Base-by-base conservation (phyloP, 768 basidiomycete genomes). In the Termitomyces sp. region DNA sequence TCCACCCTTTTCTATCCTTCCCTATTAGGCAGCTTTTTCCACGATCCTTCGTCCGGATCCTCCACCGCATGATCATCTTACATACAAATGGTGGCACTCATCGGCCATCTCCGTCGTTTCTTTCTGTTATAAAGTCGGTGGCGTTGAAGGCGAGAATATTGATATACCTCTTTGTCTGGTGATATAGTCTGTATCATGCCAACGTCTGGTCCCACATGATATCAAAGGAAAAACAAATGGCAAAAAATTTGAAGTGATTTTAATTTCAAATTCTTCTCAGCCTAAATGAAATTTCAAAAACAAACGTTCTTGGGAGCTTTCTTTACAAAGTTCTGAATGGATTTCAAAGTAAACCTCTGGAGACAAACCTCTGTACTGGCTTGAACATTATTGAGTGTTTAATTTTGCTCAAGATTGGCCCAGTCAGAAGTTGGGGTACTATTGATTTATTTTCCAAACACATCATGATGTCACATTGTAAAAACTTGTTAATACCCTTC, bases 1-100 rank as follows among this genome's bases (percentile, higher is more conserved):
- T 72, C 70, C 36, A 64, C 65, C 65, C 71, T 73, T 72, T 72
- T 72, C 68, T 68, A 73, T 58, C 54, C 51, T 61, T 62, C 60
- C 60, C 36, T 60, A 59, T 69, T 54, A 50, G 60, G 62, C 48
- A 56, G 39, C 48, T 49, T 64, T 65, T 66, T 63, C 54, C 57
- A 59, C 60, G 51, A 56, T 64, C 42, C 53, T 22, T 57, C 13
- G 48, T 55, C 49, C 60, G 33, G 51, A 61, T 51, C 53, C 49
- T 34, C 51, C 57, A 12, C 52, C 48, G 39, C 52, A 60, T 31
- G 36, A 50, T 58, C 33, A 24, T 37, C 28, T 41, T 36, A 48
- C 50, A 36, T 33, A 50, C 49, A 18, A 20, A 49, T 20, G 33
- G 9, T 31, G 46, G 48, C 31, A 48, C 12, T 49, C 51, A 29